phyloP scores from a whole-genome alignment of 371 early-diverging fungal genomes.

The Thermomucor indicae-seudaticae region DNA sequence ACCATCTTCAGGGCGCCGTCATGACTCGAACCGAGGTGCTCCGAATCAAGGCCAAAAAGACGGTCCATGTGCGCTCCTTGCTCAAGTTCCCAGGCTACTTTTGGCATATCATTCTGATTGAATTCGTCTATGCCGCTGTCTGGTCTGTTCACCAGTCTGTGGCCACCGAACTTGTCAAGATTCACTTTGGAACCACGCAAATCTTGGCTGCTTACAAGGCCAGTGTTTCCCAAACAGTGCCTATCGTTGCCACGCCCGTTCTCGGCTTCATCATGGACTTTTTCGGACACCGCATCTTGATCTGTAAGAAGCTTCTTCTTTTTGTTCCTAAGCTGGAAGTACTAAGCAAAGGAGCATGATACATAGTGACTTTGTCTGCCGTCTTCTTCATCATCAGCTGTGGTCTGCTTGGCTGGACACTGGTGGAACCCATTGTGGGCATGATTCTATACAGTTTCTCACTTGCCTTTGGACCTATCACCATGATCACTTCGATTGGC shows the following conservation, averaged over 20 bases:
- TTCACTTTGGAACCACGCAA: constrained; percentile 34
- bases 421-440: constrained; percentile 37
- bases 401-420: constrained; percentile 40
- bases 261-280: constrained; percentile 51
- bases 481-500: constrained; percentile 49
- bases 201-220: constrained; percentile 50
- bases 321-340: not conserved
- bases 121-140: constrained; percentile 46
- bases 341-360: not conserved
- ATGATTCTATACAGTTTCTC: constrained; percentile 47
- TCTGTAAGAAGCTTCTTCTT: constrained; percentile 12
- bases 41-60: constrained; percentile 25
- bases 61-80: constrained; percentile 34
- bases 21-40: constrained; percentile 19
- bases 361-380: constrained; percentile 28
- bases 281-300: constrained; percentile 40
- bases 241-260: constrained; percentile 53
- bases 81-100: constrained; percentile 44
- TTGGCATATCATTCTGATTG: constrained; percentile 45
- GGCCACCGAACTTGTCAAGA: constrained; percentile 37
- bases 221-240: constrained; percentile 46
- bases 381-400: constrained; percentile 39
- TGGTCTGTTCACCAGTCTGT: constrained; percentile 56
- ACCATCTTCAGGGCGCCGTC: constrained; percentile 26
- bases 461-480: constrained; percentile 49